phyloP scores from a whole-genome alignment of 1,284 basidiomycete species.

The Rhodotorula glutinis region DNA sequence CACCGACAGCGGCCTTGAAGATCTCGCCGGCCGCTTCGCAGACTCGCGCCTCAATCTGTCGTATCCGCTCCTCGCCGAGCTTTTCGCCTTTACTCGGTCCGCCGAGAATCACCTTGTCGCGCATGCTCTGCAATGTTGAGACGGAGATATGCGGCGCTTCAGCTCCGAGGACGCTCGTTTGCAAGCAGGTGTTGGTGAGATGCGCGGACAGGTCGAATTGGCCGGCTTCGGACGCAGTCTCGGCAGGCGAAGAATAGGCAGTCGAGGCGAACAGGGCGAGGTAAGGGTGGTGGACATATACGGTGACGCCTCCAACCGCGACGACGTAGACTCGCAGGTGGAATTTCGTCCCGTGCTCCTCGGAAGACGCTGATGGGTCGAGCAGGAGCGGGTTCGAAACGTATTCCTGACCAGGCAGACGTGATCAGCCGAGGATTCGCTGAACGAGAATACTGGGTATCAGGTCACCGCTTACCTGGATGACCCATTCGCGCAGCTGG shows the following conservation, averaged over 20 bases:
- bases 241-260: constrained; percentile 59
- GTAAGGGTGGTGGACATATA: constrained; percentile 42
- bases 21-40: constrained; percentile 68
- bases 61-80: constrained; percentile 54
- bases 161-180: constrained; percentile 50
- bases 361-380: constrained; percentile 58
- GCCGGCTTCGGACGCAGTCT: constrained; percentile 57
- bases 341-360: constrained; percentile 60
- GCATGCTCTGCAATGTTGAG: constrained; percentile 28
- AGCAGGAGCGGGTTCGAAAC: constrained; percentile 70
- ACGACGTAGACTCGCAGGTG: constrained; percentile 93
- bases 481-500: constrained; percentile 92
- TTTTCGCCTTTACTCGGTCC: constrained; percentile 28
- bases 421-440: neutral
- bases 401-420: constrained; percentile 66
- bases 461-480: constrained; percentile 63
- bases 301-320: constrained; percentile 55
- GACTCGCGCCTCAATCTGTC: constrained; percentile 59
- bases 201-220: constrained; percentile 68
- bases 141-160: constrained; percentile 36
- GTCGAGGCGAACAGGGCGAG: constrained; percentile 37
- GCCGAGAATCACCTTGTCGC: constrained; percentile 18
- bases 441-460: neutral
- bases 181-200: constrained; percentile 94
- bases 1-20: constrained; percentile 79